Evolutionary conservation across 129 eudicot species (phyloP), one percentile per base, ranked within the genome.

Genomic region (Glebionis coronaria): DNA sequence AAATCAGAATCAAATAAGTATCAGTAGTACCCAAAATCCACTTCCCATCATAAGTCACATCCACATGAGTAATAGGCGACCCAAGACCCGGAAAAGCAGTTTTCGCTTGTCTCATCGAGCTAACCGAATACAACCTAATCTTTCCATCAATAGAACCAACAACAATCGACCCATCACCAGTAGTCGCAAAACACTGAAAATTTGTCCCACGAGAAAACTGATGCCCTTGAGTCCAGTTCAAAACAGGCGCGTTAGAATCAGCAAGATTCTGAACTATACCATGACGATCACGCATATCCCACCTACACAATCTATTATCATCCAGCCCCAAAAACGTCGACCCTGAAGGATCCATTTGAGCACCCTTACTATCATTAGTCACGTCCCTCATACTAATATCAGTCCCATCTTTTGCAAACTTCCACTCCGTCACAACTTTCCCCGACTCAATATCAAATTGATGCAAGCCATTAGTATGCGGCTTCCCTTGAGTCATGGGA

Each of bases 11-110:
- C 93, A 93, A 89, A 58, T 93, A 93, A 3, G 92, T 82, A 79
- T 93, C 99, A 25, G 97, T 93, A 8, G 99, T 93, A 40, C 97
- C 99, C 82, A 93, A 68, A 16, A 93, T 83, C 99, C 99, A 93
- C 61, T 84, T 93, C 65, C 99, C 99, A 76, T 93, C 99, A 79
- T 68, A 93, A 52, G 99, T 93, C 67, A 93, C 97, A 84, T 93
- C 99, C 20, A 93, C 97, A 61, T 93, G 97, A 16, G 99, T 93
- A 31, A 93, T 84, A 15, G 97, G 97, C 1, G 96, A 84, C 18
- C 99, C 99, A 23, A 93, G 92, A 1, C 99, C 97, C 0, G 99
- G 99, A 59, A 93, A 93, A 56, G 99, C 99, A 47, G 99, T 93
- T 67, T 93, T 93, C 2, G 99, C 99, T 72, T 78, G 87, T 76